Base-by-base conservation (phyloP, 2,329 filamentous ascomycete genomes). In the Rasamsonia emersonii region DNA sequence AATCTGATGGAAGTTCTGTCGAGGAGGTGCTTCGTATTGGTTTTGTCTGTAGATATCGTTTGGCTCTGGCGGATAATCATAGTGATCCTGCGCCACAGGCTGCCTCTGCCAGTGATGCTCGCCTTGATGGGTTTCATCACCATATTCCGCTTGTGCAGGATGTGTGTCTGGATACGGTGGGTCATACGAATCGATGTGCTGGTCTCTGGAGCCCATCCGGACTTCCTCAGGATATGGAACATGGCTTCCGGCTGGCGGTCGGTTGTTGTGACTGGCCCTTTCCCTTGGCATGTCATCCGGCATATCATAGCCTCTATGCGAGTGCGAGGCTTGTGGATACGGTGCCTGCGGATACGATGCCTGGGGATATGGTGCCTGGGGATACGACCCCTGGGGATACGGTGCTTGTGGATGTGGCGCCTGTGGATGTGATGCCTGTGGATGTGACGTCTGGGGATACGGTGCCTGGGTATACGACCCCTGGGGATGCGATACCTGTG, bases 301-400 rank as follows among this genome's bases (percentile, higher is more conserved):
- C n/a, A 45, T 46, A 14, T 58, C 55, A 30, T 59, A 53, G 7
- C 26, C 41, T 34, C 45, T 44, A 32, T 35, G 15, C 27, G 41
- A 24, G 16, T 40, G 44, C 3, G 46, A n/a, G n/a, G n/a, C n/a
- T n/a, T n/a, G 35, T 5, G n/a, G n/a, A n/a, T n/a, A n/a, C n/a
- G n/a, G n/a, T n/a, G n/a, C n/a, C n/a, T n/a, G n/a, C n/a, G n/a
- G n/a, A n/a, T n/a, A n/a, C n/a, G n/a, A n/a, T n/a, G n/a, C n/a
- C n/a, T n/a, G n/a, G n/a, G n/a, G n/a, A n/a, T n/a, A n/a, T n/a
- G n/a, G n/a, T n/a, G n/a, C n/a, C n/a, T n/a, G n/a, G n/a, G n/a
- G n/a, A n/a, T n/a, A n/a, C n/a, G n/a, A n/a, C n/a, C n/a, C n/a
- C n/a, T n/a, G n/a, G n/a, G n/a, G n/a, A n/a, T n/a, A n/a, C n/a